Base-by-base conservation (phyloP, 441 rosid genomes). In the Pelargonium cotyledonis region DNA sequence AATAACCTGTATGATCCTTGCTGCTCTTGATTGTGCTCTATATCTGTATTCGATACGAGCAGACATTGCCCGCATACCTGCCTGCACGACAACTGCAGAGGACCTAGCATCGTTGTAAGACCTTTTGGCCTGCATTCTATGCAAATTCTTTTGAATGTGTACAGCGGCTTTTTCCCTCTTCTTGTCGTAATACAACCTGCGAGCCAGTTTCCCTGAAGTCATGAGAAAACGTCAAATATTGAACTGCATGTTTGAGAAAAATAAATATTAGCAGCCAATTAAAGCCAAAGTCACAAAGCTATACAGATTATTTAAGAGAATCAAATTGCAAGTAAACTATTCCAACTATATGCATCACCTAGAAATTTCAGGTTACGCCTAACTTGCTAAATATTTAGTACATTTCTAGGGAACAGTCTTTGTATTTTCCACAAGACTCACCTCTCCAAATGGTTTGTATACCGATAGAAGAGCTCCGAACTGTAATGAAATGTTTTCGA, bases 371-470 rank as follows among this genome's bases (percentile, higher is more conserved):
- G 31, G 31, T 26, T 26, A 26, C 31, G 31, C 31, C 31, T 26
- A 26, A 26, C 31, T 26, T 26, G 31, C 31, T 26, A 26, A 26
- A 26, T 26, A 26, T 26, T 26, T 26, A 9, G 38, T 23, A 46
- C 21, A 19, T 38, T 21, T 60, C 14, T 60, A 60, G 63, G 63
- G 10, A 10, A 65, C 55, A n/a, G 7, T 55, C 53, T 15, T 10
- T 1, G 19, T 29, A 21, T 29, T 9, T 11, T 43, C 49, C 55
- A 19, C 41, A 69, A 19, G 65, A 65, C 76, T 81, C 76, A 90
- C 99, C 97, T 89, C 99, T 90, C 70, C 95, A 89, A 15, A 81
- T 47, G 53, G 99, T 79, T 79, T 95, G 98, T 67, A 90, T 46
- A 73, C 73, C 70, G 19, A 90, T 55, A 12, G 91, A 68, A 55